These are phyloP conservation scores for Strobilomyces confusus DNA, from an alignment of 768 basidiomycete species.

Conservation along the genomic window DNA sequence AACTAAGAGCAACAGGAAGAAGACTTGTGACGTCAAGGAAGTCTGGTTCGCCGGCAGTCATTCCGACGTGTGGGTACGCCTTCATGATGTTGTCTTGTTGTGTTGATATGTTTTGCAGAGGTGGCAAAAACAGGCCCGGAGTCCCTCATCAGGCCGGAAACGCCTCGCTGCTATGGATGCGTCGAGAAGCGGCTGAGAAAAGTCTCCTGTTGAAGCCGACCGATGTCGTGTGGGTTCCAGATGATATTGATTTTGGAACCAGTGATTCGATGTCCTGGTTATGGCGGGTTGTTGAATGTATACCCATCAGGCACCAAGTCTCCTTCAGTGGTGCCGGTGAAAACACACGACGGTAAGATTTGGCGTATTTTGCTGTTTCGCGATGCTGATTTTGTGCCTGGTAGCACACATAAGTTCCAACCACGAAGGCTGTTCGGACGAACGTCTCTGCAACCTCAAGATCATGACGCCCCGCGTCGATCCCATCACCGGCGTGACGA, in stretches of 20 bases:
- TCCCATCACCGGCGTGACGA: too few species aligned
- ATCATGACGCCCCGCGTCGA: too few species aligned
- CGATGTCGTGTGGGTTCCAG: constrained; percentile 27
- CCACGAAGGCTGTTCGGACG: too few species aligned
- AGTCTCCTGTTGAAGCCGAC: constrained; percentile 28
- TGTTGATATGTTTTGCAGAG: constrained; percentile 11
- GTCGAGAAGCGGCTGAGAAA: constrained; percentile 22
- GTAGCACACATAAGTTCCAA: constrained; percentile 15
- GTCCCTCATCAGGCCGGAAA: constrained; percentile 23
- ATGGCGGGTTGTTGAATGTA: constrained; percentile 17
- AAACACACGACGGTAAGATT: constrained; percentile 14
- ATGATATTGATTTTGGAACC: constrained; percentile 21
- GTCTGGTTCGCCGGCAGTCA: constrained; percentile 63
- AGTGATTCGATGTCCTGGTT: constrained; percentile 17
- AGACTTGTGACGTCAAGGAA: constrained; percentile 40
- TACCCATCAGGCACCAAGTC: constrained; percentile 25
- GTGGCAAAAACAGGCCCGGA: constrained; percentile 22
- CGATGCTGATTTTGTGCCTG: neutral
- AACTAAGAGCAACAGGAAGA: neutral
- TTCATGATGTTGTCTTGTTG: neutral
- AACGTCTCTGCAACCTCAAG: too few species aligned
- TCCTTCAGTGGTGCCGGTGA: constrained; percentile 18
- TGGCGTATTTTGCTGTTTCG: neutral
- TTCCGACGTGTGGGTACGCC: constrained; percentile 29
- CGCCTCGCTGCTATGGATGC: constrained; percentile 33